A percentile compares a stretch with the other conserved stretches of the same genome.
These are phyloP conservation scores for Basidiobolus meristosporus DNA, from an alignment of 371 early-diverging fungal species.

Conservation along the genomic window DNA sequence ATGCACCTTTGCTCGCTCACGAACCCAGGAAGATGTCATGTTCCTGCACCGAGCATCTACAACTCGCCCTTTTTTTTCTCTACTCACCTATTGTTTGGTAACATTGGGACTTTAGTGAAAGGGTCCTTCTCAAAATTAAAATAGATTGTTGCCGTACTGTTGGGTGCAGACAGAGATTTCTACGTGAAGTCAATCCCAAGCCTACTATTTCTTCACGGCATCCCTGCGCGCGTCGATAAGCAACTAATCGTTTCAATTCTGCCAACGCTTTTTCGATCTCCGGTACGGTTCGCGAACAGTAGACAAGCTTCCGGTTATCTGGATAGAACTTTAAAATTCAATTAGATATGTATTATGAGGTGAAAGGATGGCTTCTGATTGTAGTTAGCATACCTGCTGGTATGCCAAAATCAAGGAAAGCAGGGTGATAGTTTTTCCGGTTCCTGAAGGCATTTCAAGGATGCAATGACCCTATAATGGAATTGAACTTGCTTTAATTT, in stretches of 20 bases:
- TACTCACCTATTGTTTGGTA: slow-evolving; percentile 30
- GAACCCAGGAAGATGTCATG: slow-evolving; percentile 89
- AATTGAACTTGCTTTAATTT: background rate
- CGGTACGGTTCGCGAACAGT: slow-evolving; percentile 97
- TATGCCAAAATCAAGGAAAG: slow-evolving; percentile 95
- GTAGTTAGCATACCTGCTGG: slow-evolving; percentile 41
- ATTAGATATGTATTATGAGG: background rate
- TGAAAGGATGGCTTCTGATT: background rate
- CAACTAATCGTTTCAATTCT: slow-evolving; percentile 86
- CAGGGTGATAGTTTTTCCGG: slow-evolving; percentile 97
- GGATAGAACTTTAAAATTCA: slow-evolving; percentile 46
- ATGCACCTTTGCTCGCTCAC: slow-evolving; percentile 38
- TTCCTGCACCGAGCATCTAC: slow-evolving; percentile 85
- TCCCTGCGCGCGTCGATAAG: slow-evolving; percentile 50
- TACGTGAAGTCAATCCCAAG: slow-evolving; percentile 86
- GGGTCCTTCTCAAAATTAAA: background rate
- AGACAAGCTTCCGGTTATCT: slow-evolving; percentile 85
- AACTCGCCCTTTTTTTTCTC: slow-evolving; percentile 65
- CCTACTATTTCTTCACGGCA: slow-evolving; percentile 74
- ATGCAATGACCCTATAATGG: slow-evolving; percentile 74
- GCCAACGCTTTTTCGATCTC: slow-evolving; percentile 98
- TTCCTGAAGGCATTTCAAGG: slow-evolving; percentile 99
- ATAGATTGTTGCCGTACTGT: slow-evolving; percentile 17
- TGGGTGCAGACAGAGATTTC: slow-evolving; percentile 92
- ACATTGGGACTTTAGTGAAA: too few relatives aligned